Conservation (phyloP, 2,329 filamentous ascomycete species). For the Verticillium nonalfalfae region DNA sequence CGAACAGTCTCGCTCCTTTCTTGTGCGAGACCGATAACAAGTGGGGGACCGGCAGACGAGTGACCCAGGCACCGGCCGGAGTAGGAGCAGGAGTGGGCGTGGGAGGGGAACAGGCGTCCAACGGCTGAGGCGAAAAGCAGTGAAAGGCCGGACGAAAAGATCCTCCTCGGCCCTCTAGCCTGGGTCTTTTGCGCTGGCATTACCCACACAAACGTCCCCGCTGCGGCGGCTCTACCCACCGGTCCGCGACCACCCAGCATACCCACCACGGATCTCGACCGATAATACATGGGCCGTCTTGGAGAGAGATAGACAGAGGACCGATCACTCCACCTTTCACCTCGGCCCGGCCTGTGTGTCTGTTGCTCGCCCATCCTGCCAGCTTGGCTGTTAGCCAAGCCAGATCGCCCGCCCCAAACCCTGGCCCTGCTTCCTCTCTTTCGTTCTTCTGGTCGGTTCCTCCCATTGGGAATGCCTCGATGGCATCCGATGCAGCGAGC, state of each 20-base stretch:
- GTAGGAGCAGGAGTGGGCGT: too few relatives aligned
- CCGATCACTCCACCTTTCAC: background rate
- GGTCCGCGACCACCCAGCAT: background rate
- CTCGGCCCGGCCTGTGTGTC: background rate
- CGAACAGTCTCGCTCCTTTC: background rate
- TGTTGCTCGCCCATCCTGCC: background rate
- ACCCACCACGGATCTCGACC: background rate
- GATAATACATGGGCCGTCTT: background rate
- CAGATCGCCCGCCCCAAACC: background rate
- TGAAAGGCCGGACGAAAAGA: background rate
- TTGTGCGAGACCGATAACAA: background rate
- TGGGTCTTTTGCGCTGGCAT: background rate
- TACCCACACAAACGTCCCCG: background rate
- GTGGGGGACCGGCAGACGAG: too few relatives aligned
- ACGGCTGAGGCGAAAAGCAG: too few relatives aligned
- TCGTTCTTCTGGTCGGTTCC: background rate
- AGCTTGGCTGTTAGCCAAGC: background rate
- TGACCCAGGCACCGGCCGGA: too few relatives aligned
- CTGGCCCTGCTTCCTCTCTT: background rate
- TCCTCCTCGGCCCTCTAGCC: background rate
- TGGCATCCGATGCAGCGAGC: conserved; percentile 7
- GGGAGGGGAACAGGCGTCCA: background rate
- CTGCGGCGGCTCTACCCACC: background rate
- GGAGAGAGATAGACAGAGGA: background rate
- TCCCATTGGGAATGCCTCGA: background rate